A percentile compares a stretch with the other conserved stretches of the same genome.
Evolutionary conservation across 164 flowering plant species (phyloP).

Genomic region (Amborella trichopoda): DNA sequence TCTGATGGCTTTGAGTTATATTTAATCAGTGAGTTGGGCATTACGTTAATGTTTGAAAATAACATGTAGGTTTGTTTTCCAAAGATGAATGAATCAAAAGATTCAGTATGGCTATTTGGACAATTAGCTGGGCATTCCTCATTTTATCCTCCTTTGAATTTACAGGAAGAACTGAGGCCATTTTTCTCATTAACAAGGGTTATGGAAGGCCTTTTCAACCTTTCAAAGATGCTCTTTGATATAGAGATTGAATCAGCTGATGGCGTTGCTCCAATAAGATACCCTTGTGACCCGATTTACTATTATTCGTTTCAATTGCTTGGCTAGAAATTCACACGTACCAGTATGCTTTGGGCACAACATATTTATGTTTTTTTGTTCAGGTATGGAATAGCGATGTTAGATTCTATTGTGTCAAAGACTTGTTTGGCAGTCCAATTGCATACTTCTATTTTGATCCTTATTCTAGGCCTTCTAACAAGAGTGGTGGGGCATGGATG

Average conservation of each 20-base stretch:
- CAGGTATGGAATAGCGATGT: conserved; percentile 95
- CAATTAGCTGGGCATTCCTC: too few species aligned
- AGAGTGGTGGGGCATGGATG: conserved; percentile 99
- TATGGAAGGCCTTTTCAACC: conserved; percentile 91
- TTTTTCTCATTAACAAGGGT: conserved; percentile 93
- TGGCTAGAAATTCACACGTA: too few species aligned
- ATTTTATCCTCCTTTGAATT: too few species aligned
- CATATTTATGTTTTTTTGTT: too few species aligned
- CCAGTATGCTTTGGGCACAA: too few species aligned
- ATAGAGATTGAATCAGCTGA: conserved; percentile 74
- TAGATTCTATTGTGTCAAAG: conserved; percentile 70
- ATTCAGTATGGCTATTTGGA: too few species aligned
- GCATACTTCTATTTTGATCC: conserved; percentile 98
- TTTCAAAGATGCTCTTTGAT: conserved; percentile 82
- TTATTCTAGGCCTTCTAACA: conserved; percentile 93
- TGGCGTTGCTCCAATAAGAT: conserved; percentile 80
- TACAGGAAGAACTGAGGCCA: conserved; percentile 91
- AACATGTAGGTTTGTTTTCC: too few species aligned
- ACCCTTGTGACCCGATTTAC: neutral
- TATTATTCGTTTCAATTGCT: neutral
- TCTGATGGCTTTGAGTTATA: too few species aligned
- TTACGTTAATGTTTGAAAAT: too few species aligned
- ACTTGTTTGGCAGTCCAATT: conserved; percentile 61
- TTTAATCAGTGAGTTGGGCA: too few species aligned
- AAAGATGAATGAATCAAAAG: too few species aligned